phyloP scores from a whole-genome alignment of 2,329 filamentous ascomycete genomes.

The Pestalotiopsis fici region DNA sequence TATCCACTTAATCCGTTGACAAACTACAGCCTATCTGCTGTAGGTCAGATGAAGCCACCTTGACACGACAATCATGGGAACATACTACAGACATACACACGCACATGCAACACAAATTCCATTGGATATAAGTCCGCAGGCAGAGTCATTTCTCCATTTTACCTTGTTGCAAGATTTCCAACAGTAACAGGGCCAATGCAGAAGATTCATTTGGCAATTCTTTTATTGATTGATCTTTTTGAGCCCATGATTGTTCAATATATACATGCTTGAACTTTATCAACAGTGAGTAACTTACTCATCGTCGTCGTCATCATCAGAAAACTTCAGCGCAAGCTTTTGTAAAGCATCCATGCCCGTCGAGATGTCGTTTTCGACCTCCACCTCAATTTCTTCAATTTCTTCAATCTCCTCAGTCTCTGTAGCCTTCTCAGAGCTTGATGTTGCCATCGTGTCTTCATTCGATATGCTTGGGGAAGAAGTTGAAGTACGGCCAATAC shows the following conservation, averaged over 20 bases:
- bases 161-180: too few species aligned
- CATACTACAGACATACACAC: too few species aligned
- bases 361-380: neutral
- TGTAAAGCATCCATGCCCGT: neutral
- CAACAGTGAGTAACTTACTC: neutral
- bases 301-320: neutral
- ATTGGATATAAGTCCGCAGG: too few species aligned
- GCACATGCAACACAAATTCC: too few species aligned
- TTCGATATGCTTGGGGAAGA: neutral
- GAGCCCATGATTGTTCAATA: too few species aligned
- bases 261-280: neutral
- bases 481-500: neutral
- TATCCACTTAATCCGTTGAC: neutral
- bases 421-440: neutral
- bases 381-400: neutral
- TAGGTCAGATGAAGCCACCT: neutral
- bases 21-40: neutral
- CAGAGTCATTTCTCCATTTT: too few species aligned
- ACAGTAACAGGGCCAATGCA: too few species aligned
- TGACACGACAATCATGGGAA: too few species aligned
- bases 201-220: too few species aligned
- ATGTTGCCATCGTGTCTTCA: neutral
- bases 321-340: neutral
- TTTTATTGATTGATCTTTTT: too few species aligned
- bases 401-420: slow-evolving; percentile 3